Evolutionary conservation across 495 filamentous ascomycete genomes (phyloP).

Genomic region (Lindgomyces ingoldianus): DNA sequence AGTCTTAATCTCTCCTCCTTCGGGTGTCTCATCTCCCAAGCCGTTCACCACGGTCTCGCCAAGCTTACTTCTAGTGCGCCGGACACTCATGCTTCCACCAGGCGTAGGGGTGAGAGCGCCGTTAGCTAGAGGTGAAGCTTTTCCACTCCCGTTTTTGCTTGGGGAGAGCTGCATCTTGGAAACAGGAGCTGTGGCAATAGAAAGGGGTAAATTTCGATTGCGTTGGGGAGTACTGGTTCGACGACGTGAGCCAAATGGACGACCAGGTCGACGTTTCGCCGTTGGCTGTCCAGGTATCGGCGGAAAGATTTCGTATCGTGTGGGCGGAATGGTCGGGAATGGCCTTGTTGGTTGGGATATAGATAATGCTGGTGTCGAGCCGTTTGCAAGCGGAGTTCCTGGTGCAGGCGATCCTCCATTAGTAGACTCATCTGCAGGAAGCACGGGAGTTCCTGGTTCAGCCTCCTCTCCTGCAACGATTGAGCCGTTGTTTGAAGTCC

Average conservation of each 20-base stretch:
- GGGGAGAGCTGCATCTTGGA: constrained; percentile 21
- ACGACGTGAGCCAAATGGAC: constrained; percentile 47
- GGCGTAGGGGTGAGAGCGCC: constrained; percentile 19
- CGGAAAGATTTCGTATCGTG: constrained; percentile 82
- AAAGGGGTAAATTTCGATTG: constrained; percentile 22
- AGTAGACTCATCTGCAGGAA: constrained; percentile 19
- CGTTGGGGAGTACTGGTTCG: constrained; percentile 35
- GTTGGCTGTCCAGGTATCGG: constrained; percentile 61
- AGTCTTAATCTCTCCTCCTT: constrained; percentile 24
- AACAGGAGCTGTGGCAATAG: constrained; percentile 16
- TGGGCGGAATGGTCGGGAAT: constrained; percentile 63
- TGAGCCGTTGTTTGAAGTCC: constrained; percentile 22
- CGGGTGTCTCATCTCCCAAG: constrained; percentile 29
- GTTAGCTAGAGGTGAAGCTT: constrained; percentile 27
- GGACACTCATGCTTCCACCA: constrained; percentile 23
- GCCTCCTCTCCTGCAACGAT: constrained; percentile 5
- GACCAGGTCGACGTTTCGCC: constrained; percentile 50
- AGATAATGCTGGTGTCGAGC: constrained; percentile 6
- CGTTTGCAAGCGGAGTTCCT: constrained; percentile 35
- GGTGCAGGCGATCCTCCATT: constrained; percentile 27
- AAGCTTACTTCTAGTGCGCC: constrained; percentile 46
- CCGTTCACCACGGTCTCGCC: constrained; percentile 39
- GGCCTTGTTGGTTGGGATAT: constrained; percentile 30
- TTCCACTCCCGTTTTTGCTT: constrained; percentile 23
- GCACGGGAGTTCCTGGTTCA: constrained; percentile 18